Base-by-base conservation (phyloP, 805 yeast species). In the Dipodascopsis uninucleata region DNA sequence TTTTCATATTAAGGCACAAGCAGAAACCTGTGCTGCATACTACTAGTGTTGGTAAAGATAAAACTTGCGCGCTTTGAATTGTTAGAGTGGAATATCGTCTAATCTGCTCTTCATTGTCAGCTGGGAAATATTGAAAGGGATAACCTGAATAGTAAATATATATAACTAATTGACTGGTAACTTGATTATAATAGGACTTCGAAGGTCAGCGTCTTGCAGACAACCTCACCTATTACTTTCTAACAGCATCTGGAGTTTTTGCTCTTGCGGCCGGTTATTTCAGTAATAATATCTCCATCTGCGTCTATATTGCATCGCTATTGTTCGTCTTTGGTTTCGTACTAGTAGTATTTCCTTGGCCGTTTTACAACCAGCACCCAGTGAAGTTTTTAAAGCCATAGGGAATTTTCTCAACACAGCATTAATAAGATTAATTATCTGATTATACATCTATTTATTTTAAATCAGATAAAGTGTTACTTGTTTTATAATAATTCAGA, bases 271-370 rank as follows among this genome's bases (percentile, higher is more conserved):
- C 68, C 36, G 87, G 88, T 0, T 70, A 71, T 39, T 34, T 68
- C 1, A 55, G 73, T 21, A 76, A 75, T 47, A 71, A 78, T 40
- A 56, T 82, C 3, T 41, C 55, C 3, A 52, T 61, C 33, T 58
- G 74, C 5, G 50, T 76, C 18, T 62, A 62, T 39, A 55, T 69
- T 9, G 75, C 75, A 59, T 67, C 61, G 8, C 62, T 63, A 8
- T 59, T 70, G 18, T 55, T 69, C 16, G 25, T 66, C 1, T 22
- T 69, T 2, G 58, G 71, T 1, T 44, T 68, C 8, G 42, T 72
- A 4, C 55, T 71, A 4, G 72, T 71, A 3, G 64, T 78, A 17
- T 86, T 87, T 24, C 72, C 82, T 21, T 83, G 81, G 71, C 71
- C 81, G 2, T 52, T 61, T 5, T 83, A 75, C 59, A 80, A 70